Base-by-base conservation (phyloP, 1,284 basidiomycete genomes). In the Rhodotorula sp. region DNA sequence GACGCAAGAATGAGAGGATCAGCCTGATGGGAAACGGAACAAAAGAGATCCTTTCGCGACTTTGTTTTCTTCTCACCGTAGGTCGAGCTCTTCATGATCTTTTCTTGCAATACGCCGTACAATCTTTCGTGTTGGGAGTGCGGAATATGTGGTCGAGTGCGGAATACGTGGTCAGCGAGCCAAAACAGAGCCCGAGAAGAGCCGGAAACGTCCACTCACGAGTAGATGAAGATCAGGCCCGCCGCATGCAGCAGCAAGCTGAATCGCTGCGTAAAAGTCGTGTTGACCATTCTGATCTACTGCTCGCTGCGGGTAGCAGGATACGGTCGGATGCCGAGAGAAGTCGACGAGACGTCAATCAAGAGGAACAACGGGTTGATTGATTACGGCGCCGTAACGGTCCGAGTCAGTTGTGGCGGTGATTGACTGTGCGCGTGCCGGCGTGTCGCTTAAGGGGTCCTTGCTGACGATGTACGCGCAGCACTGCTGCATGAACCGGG, bases 81-180 rank as follows among this genome's bases (percentile, higher is more conserved):
- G 15, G 70, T 71, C 54, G 61, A 63, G n/a, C 64, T 70, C 62
- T 73, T 72, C 75, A 78, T 75, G 67, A 78, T 77, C 73, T 75
- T 75, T 64, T 77, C 75, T 51, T 77, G 75, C 33, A 67, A 67
- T 0, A 75, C 57, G 37, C 73, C 75, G 60, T 78, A 77, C 15
- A 74, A 46, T 1, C 68, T 70, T 64, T 17, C 6, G 30, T 2
- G 20, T 12, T 29, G n/a, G 45, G 8, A 14, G 26, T 26, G 3
- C 6, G 29, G 37, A 44, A 57, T 51, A 7, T 14, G 53, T 18
- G n/a, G 7, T 30, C 53, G 8, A 14, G 26, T 26, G 3, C 6
- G 29, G 37, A 44, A 57, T 51, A 7, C 14, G 53, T 18, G n/a
- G 7, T 30, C 26, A 5, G 5, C n/a, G 42, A 37, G 17, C 3